Evolutionary conservation across 139 green algal species (phyloP), one percentile per base, ranked within the genome.

Genomic region (Marvania coccoides): DNA sequence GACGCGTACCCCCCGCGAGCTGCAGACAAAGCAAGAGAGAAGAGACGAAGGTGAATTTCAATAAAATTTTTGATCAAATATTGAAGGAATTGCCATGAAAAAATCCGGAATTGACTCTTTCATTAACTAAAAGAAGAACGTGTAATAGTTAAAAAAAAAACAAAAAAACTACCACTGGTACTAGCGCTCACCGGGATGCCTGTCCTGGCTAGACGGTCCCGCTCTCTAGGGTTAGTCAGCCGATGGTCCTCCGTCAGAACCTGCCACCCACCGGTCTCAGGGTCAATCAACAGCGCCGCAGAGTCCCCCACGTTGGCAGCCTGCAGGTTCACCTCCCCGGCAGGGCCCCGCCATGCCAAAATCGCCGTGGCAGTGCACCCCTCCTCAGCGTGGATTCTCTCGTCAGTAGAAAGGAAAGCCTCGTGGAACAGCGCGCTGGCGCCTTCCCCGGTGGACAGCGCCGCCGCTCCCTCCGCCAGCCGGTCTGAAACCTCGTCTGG

Each of bases 221-320:
- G 54, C 70, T 90, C 83, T 10, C 30, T 23, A 2, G 73, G 70
- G 35, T 81, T 83, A 13, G 71, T 81, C 40, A 88, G 39, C 4
- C 83, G 68, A 57, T 90, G 83, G 63, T 90, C 83, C 38, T 78
- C 83, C 1, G 83, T 90, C 55, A 88, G 40, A 39, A 19, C 19
- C 2, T 30, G 58, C 3, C 6, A 34, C 26, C 6, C 9, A 19
- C 34, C 28, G 19, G 29, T 9, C 9, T n/a, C 15, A 24, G 19
- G 38, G 57, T 74, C 47, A 13, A 69, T 58, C 28, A 77, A 73
- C 5, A 82, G 33, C 5, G 67, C 69, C 2, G 76, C 61, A 9
- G 83, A 90, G 73, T 91, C 85, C 23, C 85, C 85, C 15, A 92
- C 83, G 42, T 91, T 91, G 23, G 79, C 85, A 2, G 67, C 59